Evolutionary conservation across 2,329 filamentous ascomycete species (phyloP).

Genomic region (Escovopsis sp.): DNA sequence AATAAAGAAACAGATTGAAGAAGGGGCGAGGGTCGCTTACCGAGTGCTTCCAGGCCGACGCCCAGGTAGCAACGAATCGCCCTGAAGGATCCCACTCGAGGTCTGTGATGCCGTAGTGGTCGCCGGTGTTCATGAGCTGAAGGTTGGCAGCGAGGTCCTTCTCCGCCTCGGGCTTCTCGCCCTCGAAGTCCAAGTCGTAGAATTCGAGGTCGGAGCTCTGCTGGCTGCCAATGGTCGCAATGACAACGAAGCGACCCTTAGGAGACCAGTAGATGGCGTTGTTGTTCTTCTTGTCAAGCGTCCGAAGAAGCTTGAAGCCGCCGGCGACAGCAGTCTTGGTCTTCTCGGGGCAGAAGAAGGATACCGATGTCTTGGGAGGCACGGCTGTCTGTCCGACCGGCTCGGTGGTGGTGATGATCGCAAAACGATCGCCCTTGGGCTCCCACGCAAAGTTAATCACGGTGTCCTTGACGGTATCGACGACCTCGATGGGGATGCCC

Average conservation of each 20-base stretch:
- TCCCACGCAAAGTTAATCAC: constrained; percentile 99
- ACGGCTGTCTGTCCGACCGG: constrained; percentile 64
- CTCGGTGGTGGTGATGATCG: constrained; percentile 90
- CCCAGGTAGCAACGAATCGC: constrained; percentile 84
- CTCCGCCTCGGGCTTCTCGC: constrained; percentile 82
- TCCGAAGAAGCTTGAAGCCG: constrained; percentile 93
- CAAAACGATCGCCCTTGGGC: constrained; percentile 92
- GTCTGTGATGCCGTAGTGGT: constrained; percentile 96
- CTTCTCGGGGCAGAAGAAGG: constrained; percentile 97
- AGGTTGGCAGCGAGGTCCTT: constrained; percentile 92
- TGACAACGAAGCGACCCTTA: constrained; percentile 83
- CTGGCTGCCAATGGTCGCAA: constrained; percentile 83
- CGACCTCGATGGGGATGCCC: constrained; percentile 93
- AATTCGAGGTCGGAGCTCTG: constrained; percentile 95
- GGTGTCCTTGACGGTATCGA: constrained; percentile 94
- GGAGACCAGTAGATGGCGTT: constrained; percentile 99
- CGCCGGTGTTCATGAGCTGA: constrained; percentile 81
- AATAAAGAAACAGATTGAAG: not conserved
- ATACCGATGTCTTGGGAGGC: constrained; percentile 81
- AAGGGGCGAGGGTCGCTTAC: constrained; percentile 40
- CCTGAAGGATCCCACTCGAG: constrained; percentile 97
- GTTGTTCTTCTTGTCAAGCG: constrained; percentile 97
- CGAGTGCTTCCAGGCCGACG: constrained; percentile 87
- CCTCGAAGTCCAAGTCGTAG: constrained; percentile 95
- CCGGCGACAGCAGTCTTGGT: constrained; percentile 65